These are phyloP conservation scores for Sambucus nigra DNA, from an alignment of 129 eudicot species.

Conservation along the genomic window DNA sequence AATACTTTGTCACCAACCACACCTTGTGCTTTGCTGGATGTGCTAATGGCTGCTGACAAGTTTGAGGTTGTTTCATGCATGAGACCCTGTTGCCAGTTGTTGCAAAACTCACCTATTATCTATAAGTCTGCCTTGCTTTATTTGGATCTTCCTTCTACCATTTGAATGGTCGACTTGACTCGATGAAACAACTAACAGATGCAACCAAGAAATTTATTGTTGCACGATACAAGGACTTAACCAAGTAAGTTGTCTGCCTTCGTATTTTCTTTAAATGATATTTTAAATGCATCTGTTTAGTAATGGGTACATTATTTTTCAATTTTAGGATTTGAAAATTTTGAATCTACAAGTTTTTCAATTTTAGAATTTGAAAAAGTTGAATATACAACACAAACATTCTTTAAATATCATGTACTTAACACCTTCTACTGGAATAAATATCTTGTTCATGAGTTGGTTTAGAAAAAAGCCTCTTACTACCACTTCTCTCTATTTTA, in stretches of 20 bases:
- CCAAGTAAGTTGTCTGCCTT: slow-evolving; percentile 47
- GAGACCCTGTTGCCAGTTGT: slow-evolving; percentile 54
- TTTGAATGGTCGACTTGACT: slow-evolving; percentile 63
- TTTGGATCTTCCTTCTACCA: slow-evolving; percentile 62
- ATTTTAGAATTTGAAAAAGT: no score
- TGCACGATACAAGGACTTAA: slow-evolving; percentile 57
- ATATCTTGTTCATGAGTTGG: no score
- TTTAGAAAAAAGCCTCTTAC: no score
- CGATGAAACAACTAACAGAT: slow-evolving; percentile 60
- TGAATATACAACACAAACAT: no score
- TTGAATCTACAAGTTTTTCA: no score
- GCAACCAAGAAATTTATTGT: slow-evolving; percentile 66
- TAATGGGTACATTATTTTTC: no score
- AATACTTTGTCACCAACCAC: slow-evolving; percentile 39
- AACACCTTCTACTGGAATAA: no score
- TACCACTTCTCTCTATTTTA: no score
- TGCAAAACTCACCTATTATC: slow-evolving; percentile 58
- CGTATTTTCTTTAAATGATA: no score
- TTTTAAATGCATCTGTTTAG: no score
- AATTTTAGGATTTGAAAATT: no score
- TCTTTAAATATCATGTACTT: no score
- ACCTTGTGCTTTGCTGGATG: slow-evolving; percentile 56
- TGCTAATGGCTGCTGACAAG: slow-evolving; percentile 87
- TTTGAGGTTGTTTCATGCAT: slow-evolving; percentile 87
- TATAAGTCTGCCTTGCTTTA: slow-evolving; percentile 70